Percentiles rank a stretch among this genome's conserved stretches.
These are phyloP conservation scores for Magnaporthiopsis incrustans DNA, from an alignment of 2,329 filamentous ascomycete genomes.

Conservation along the genomic window DNA sequence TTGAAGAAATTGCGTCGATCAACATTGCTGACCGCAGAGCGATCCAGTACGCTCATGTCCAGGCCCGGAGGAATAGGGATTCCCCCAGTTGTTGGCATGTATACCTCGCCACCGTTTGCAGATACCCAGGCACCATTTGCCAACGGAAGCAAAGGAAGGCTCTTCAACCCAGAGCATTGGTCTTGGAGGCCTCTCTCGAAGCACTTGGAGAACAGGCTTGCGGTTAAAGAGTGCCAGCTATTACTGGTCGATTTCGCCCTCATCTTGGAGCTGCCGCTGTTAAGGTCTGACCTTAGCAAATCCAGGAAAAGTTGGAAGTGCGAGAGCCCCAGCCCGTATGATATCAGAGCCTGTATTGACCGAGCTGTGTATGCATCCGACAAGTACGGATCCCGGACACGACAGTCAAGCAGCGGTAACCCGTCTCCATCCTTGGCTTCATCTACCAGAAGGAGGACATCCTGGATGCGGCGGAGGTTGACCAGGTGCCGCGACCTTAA, in stretches of 20 bases:
- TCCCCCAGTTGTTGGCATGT: slow-evolving; percentile 9
- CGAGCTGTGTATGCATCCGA: not conserved
- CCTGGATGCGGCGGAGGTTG: slow-evolving; percentile 5
- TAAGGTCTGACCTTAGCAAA: slow-evolving; percentile 10
- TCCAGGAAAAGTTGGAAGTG: not conserved
- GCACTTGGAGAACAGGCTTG: slow-evolving; percentile 11
- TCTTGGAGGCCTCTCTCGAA: slow-evolving; percentile 1
- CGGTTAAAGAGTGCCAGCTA: slow-evolving; percentile 15
- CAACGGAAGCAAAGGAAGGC: slow-evolving; percentile 12
- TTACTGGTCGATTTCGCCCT: slow-evolving; percentile 9
- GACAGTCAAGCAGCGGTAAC: slow-evolving; percentile 16
- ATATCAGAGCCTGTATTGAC: not conserved
- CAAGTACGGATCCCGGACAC: not conserved
- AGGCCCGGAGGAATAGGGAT: slow-evolving; percentile 13
- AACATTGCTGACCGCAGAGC: slow-evolving; percentile 2
- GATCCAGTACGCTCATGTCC: slow-evolving; percentile 11
- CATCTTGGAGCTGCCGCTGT: slow-evolving; percentile 10
- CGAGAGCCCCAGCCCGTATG: slow-evolving; percentile 4
- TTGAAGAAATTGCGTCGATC: slow-evolving; percentile 8
- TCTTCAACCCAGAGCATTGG: not conserved
- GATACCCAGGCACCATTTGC: slow-evolving; percentile 13
- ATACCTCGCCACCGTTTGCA: slow-evolving; percentile 7
- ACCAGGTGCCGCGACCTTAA: slow-evolving; percentile 9
- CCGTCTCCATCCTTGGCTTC: slow-evolving; percentile 11
- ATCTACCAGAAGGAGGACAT: slow-evolving; percentile 5